phyloP scores from a whole-genome alignment of 805 yeast genomes.

The Wickerhamiella azyma region DNA sequence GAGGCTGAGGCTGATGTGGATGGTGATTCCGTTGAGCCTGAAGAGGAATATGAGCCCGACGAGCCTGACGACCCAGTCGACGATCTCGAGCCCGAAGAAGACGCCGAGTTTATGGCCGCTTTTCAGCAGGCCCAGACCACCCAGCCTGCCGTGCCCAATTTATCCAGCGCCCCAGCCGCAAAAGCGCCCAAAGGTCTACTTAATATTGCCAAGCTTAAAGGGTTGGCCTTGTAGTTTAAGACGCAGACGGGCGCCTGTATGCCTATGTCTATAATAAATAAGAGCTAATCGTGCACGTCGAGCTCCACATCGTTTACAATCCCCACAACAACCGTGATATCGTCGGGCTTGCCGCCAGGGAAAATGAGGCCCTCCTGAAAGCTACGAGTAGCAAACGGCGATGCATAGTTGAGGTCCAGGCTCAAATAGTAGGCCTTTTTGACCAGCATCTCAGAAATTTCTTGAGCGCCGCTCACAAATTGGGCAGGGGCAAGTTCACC shows the following conservation, averaged over 20 bases:
- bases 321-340: constrained; percentile 70
- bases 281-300: not conserved
- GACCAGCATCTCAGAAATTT: constrained; percentile 44
- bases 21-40: not conserved
- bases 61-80: not conserved
- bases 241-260: no score
- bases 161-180: not conserved
- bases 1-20: not conserved
- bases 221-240: not conserved
- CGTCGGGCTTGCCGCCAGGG: constrained; percentile 92
- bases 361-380: constrained; percentile 51
- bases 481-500: constrained; percentile 17
- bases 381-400: constrained; percentile 71
- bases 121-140: not conserved
- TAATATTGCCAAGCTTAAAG: not conserved
- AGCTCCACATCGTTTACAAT: constrained; percentile 30
- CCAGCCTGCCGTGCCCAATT: not conserved
- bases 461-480: constrained; percentile 28
- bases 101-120: not conserved
- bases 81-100: not conserved
- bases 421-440: constrained; percentile 53
- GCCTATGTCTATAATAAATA: not conserved
- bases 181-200: not conserved
- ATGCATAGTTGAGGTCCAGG: constrained; percentile 57
- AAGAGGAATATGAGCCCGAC: not conserved